Conservation (phyloP, 2,329 filamentous ascomycete genomes). For the Penicillium sclerotiorum region DNA sequence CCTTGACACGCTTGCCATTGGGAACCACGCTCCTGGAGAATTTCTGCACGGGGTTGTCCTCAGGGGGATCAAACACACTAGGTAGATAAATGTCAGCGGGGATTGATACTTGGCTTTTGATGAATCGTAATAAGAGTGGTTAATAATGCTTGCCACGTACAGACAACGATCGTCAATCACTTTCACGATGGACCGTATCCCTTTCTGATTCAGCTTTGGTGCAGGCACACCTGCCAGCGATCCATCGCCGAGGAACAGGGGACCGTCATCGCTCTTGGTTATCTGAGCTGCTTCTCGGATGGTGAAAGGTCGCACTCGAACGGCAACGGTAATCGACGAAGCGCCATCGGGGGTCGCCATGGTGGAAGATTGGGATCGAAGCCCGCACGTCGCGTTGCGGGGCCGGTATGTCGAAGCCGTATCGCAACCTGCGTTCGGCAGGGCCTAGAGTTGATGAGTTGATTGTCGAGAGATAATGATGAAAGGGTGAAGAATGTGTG, state of each 20-base stretch:
- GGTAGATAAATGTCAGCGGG: conserved; percentile 3
- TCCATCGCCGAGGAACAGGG: conserved; percentile 93
- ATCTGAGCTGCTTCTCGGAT: conserved; percentile 95
- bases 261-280: conserved; percentile 73
- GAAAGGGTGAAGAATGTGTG: conserved; percentile 30
- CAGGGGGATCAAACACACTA: conserved; percentile 95
- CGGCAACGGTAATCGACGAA: conserved; percentile 55
- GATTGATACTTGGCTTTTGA: too few relatives aligned
- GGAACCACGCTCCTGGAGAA: conserved; percentile 82
- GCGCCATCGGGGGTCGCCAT: conserved; percentile 50
- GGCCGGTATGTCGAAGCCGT: conserved; percentile 24
- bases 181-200: conserved; percentile 89
- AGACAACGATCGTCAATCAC: conserved; percentile 94
- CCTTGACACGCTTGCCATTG: conserved; percentile 88
- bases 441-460: conserved; percentile 18
- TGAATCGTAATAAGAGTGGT: too few relatives aligned
- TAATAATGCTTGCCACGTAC: conserved; percentile 56
- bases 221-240: conserved; percentile 85
- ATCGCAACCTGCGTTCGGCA: conserved; percentile 21
- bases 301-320: conserved; percentile 68
- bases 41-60: conserved; percentile 87
- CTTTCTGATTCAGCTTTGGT: conserved; percentile 82
- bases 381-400: conserved; percentile 24
- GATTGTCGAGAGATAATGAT: conserved; percentile 21
- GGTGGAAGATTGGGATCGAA: conserved; percentile 16